Conservation (phyloP, 345 rosid genomes). For the Eucalyptus sideroxylon region DNA sequence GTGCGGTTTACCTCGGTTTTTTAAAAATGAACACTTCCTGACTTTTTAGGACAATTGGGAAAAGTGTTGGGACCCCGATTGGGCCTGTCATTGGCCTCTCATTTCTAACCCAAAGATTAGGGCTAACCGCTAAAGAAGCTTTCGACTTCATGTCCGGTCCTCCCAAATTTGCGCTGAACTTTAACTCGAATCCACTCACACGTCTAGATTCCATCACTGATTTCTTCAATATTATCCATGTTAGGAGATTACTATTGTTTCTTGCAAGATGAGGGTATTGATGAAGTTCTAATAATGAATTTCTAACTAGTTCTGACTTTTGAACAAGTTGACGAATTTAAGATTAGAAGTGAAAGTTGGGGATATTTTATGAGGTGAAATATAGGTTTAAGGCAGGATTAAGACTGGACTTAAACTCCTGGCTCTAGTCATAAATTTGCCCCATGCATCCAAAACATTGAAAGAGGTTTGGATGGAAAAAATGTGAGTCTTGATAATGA, state of each 20-base stretch:
- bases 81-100: not conserved
- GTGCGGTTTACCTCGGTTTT: not conserved
- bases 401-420: too few species aligned
- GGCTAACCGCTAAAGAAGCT: not conserved
- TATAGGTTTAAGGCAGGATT: too few species aligned
- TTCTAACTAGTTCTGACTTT: too few species aligned
- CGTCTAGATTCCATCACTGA: too few species aligned
- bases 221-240: too few species aligned
- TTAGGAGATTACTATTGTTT: too few species aligned
- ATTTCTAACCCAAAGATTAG: not conserved
- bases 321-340: not conserved
- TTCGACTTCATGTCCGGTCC: not conserved
- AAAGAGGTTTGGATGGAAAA: accelerated
- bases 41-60: not conserved
- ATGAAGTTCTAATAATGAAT: not conserved
- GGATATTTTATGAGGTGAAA: too few species aligned
- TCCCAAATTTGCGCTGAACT: not conserved
- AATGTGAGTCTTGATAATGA: too few species aligned
- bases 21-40: not conserved
- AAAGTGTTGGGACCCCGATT: not conserved
- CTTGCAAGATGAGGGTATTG: not conserved
- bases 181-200: too few species aligned
- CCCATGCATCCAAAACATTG: too few species aligned
- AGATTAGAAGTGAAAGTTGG: accelerated
- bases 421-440: too few species aligned